Conservation (phyloP, 225 moss, liverwort and hornwort genomes). For the Neckera pumila region DNA sequence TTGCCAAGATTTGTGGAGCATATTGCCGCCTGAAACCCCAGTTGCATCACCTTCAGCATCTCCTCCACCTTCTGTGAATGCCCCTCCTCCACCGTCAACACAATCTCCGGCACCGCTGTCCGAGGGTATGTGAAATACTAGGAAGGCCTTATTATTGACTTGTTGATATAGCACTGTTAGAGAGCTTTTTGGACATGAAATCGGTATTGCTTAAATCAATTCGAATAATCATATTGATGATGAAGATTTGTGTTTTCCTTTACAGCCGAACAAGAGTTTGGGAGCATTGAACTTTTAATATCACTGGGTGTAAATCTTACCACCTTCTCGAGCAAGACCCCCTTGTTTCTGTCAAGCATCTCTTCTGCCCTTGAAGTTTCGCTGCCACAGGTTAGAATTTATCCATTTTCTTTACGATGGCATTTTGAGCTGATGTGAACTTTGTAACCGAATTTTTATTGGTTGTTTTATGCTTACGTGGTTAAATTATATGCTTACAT, state of each 20-base stretch:
- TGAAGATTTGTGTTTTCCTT: not conserved
- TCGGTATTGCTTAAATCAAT: not conserved
- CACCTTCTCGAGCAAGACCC: conserved; percentile 30
- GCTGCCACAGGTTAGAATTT: conserved; percentile 39
- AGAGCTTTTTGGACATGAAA: not conserved
- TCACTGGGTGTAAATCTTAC: conserved; percentile 44
- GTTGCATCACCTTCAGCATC: not conserved
- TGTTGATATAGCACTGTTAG: not conserved
- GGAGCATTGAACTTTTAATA: conserved; percentile 51
- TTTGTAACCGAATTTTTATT: not conserved
- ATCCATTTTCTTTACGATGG: not conserved
- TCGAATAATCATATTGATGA: not conserved
- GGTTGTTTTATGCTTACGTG: not conserved
- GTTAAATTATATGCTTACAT: not conserved
- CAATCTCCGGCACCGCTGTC: conserved; percentile 12
- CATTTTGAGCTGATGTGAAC: not conserved
- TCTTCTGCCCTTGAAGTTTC: conserved; percentile 48
- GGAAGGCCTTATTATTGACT: not conserved
- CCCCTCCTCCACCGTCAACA: not conserved
- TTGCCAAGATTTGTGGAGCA: conserved; percentile 70
- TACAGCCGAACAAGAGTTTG: conserved; percentile 46
- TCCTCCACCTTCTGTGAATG: not conserved
- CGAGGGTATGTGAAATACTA: conserved; percentile 8
- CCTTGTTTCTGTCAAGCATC: conserved; percentile 63
- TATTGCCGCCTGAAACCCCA: conserved; percentile 25